Evolutionary conservation across 148 eudicot species (phyloP).

Genomic region (Camellia japonica): DNA sequence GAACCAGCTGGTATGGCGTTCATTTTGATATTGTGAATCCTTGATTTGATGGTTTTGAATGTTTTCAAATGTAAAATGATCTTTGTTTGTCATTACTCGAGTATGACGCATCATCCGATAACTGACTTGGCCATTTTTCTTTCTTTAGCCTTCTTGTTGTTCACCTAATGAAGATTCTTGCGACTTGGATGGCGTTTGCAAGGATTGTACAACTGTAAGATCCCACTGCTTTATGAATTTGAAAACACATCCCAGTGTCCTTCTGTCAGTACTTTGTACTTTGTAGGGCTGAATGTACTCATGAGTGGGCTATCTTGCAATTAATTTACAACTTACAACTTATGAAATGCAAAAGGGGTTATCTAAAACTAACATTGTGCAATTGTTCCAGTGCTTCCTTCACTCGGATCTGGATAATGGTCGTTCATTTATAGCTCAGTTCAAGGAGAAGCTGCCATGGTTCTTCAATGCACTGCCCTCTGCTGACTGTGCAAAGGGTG

Average conservation of each 20-base stretch:
- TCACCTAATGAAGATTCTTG: slow-evolving; percentile 59
- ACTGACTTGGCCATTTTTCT: not conserved
- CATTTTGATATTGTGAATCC: not conserved
- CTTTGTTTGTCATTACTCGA: not conserved
- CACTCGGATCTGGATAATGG: slow-evolving; percentile 60
- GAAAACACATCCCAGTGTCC: not conserved
- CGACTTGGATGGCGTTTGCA: slow-evolving; percentile 57
- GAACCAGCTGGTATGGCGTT: not conserved
- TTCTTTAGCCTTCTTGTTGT: slow-evolving; percentile 70
- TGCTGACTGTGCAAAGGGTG: slow-evolving; percentile 84
- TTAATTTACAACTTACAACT: not conserved
- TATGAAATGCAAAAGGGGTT: not conserved
- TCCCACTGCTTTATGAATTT: slow-evolving; percentile 14
- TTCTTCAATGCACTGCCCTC: slow-evolving; percentile 69
- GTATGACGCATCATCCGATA: not conserved
- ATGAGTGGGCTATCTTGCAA: not conserved
- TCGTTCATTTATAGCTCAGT: slow-evolving; percentile 63
- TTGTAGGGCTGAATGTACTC: slow-evolving; percentile 6
- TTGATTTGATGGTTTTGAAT: too few relatives aligned
- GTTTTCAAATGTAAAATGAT: not conserved
- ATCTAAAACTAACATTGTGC: slow-evolving; percentile 13
- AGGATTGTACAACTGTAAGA: slow-evolving; percentile 69
- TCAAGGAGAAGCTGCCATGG: slow-evolving; percentile 68
- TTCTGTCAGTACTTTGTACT: slow-evolving; percentile 2
- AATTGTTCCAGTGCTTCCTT: slow-evolving; percentile 51